Base-by-base conservation (phyloP, 805 yeast genomes). In the Cyberlindnera euphorbiiphila region DNA sequence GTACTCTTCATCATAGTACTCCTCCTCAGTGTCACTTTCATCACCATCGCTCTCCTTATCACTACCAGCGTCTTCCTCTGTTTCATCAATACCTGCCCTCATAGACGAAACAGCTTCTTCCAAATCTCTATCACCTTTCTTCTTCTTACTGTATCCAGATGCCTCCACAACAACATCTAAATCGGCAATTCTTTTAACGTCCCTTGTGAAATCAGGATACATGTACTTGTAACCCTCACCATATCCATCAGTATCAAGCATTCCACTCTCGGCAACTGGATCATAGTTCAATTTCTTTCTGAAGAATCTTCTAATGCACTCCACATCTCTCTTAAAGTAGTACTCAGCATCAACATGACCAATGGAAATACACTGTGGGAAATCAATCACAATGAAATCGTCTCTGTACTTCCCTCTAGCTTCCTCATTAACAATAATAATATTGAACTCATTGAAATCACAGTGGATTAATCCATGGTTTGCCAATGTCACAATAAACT, bases 381-480 rank as follows among this genome's bases (percentile, higher is more conserved):
- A 93, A 70, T 93, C 99, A 53, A 93, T 91, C 19, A 93, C 96
- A 15, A 89, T 82, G 53, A 88, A 86, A 34, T 85, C 93, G 29
- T 65, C 63, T 38, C 79, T 85, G 40, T 63, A 65, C 14, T 69
- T 55, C 27, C 59, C 67, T 13, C 65, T 63, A 14, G 69, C 73
- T 30, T 73, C 75, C 22, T 74, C 69, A 45, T 83, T 83, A 27
- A 84, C 69, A 21, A 87, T 79, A 74, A 93, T 86, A 50, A 93
- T 87, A 60, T 93, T 93, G 62, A 93, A 93, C 64, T 93, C 99
- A 61, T 93, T 93, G 66, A 81, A 93, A 67, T 93, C 99, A 71
- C 98, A 91, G 62, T 93, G 99, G 37, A 93, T 88, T 39, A 93
- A 69, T 1, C 99, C 99, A 50, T 81, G 76, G 53, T 84, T 81